Evolutionary conservation across 495 filamentous ascomycete species (phyloP).

Genomic region (Neurospora sp.): DNA sequence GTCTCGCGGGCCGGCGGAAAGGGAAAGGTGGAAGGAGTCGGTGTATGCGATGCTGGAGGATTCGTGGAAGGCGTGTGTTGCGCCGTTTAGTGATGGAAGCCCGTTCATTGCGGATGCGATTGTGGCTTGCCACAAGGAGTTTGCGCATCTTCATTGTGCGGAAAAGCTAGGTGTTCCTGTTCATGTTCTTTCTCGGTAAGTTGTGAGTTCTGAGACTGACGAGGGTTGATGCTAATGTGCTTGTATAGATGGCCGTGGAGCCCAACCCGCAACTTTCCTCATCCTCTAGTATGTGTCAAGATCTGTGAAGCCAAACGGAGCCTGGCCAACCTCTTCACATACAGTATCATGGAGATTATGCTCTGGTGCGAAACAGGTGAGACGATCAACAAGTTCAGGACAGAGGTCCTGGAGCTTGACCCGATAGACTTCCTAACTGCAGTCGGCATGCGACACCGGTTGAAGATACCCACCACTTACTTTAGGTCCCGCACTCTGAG

Average conservation of each 20-base stretch:
- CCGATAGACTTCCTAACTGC: constrained; percentile 48
- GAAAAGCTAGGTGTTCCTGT: constrained; percentile 47
- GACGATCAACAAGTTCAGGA: constrained; percentile 44
- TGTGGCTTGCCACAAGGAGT: constrained; percentile 58
- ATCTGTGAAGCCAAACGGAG: constrained; percentile 39
- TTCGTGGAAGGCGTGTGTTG: constrained; percentile 55
- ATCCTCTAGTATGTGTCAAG: constrained; percentile 51
- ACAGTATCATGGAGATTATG: constrained; percentile 52
- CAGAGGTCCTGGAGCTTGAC: constrained; percentile 44
- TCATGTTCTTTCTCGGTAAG: constrained; percentile 45
- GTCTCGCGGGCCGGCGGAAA: constrained; percentile 45
- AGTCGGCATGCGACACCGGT: constrained; percentile 42
- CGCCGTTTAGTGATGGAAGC: constrained; percentile 31
- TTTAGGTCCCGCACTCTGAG: constrained; percentile 48
- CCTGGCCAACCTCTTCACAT: constrained; percentile 53
- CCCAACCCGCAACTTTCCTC: constrained; percentile 34
- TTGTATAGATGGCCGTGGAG: constrained; percentile 1
- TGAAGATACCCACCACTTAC: constrained; percentile 48
- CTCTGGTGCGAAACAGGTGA: constrained; percentile 45
- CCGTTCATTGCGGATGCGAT: constrained; percentile 59
- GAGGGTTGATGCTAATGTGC: too few relatives aligned
- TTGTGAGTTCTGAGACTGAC: neutral
- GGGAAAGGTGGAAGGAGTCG: constrained; percentile 38
- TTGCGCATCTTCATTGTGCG: constrained; percentile 55
- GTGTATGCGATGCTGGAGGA: constrained; percentile 52